These are phyloP conservation scores for Spatholobus suberectus DNA, from an alignment of 306 rosid genomes.

Conservation along the genomic window DNA sequence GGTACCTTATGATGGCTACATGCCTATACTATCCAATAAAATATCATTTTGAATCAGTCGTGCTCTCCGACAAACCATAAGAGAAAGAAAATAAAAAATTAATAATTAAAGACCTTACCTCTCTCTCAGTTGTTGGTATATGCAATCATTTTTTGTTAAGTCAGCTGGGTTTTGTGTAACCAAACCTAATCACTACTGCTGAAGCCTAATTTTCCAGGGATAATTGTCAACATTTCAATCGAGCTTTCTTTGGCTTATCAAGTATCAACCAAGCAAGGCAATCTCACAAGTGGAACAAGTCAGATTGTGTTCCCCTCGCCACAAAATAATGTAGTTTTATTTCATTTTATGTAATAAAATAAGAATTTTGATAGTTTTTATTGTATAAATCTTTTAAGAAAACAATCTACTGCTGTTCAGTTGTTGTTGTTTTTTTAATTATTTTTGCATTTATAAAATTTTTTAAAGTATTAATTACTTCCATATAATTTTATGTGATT, in stretches of 20 bases:
- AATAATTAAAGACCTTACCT: neutral
- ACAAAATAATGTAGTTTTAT: neutral
- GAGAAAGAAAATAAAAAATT: neutral
- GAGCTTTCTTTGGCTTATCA: neutral
- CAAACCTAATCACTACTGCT: neutral
- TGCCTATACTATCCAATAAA: neutral
- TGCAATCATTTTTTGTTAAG: slow-evolving; percentile 15
- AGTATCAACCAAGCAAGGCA: too few species aligned
- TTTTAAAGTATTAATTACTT: too few species aligned
- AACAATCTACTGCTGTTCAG: too few species aligned
- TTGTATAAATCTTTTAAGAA: too few species aligned
- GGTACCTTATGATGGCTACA: neutral
- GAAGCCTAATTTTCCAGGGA: neutral
- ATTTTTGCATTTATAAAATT: too few species aligned
- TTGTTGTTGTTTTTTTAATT: too few species aligned
- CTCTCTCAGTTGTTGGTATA: neutral
- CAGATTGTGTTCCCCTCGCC: neutral
- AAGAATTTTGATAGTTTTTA: neutral
- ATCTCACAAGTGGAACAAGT: slow-evolving; percentile 25
- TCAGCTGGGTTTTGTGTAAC: neutral
- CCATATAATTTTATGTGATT: too few species aligned
- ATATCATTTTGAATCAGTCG: slow-evolving; percentile 64
- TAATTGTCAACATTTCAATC: slow-evolving; percentile 1
- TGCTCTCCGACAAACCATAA: neutral
- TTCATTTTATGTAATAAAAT: neutral